Conservation (phyloP, 2,329 filamentous ascomycete species). For the Phialemoniopsis sp. region DNA sequence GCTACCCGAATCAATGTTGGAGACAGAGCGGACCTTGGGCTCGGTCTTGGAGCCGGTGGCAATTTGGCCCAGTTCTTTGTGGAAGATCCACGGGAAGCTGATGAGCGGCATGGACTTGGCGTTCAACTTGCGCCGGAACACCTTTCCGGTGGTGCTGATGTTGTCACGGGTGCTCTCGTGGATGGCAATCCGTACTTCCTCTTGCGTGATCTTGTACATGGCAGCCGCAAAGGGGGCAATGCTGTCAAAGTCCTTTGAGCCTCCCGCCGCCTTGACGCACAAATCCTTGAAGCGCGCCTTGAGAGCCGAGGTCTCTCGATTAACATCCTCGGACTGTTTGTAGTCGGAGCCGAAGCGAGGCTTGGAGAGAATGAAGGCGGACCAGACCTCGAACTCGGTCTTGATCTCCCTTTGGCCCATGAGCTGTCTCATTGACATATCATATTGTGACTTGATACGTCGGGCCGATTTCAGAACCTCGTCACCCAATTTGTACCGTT, state of each 20-base stretch:
- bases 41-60: constrained; percentile 33
- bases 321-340: constrained; percentile 82
- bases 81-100: constrained; percentile 91
- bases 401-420: constrained; percentile 81
- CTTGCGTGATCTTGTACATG: constrained; percentile 80
- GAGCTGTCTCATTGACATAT: constrained; percentile 69
- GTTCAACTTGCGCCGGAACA: constrained; percentile 29
- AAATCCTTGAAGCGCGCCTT: constrained; percentile 64
- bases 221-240: constrained; percentile 75
- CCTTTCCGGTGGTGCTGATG: constrained; percentile 12
- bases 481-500: constrained; percentile 52
- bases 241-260: constrained; percentile 44
- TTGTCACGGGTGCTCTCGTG: constrained; percentile 32
- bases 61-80: constrained; percentile 65
- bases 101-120: constrained; percentile 70
- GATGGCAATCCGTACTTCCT: constrained; percentile 61
- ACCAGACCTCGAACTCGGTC: constrained; percentile 91
- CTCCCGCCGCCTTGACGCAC: constrained; percentile 63
- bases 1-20: background rate
- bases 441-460: constrained; percentile 72
- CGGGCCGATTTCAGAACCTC: constrained; percentile 55
- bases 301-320: constrained; percentile 59
- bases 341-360: constrained; percentile 72
- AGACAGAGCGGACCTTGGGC: background rate
- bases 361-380: constrained; percentile 75